Evolutionary conservation across 2,329 filamentous ascomycete species (phyloP).

Genomic region (Shiraia bambusicola): DNA sequence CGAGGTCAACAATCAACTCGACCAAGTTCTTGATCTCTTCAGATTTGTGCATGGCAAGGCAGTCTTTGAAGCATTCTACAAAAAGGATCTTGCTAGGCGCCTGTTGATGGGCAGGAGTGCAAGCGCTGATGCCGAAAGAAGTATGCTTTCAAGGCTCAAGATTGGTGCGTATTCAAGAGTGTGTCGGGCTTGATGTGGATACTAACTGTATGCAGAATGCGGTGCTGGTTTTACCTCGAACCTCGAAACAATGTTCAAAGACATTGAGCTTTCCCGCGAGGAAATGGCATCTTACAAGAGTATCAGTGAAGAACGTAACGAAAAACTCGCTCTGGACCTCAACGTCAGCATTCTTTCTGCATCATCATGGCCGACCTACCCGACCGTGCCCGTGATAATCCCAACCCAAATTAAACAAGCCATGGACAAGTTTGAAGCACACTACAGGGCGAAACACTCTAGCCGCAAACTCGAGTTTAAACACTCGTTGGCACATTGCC

Average conservation of each 20-base stretch:
- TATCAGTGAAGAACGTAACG: constrained; percentile 62
- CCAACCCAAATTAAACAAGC: constrained; percentile 74
- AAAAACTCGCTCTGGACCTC: constrained; percentile 66
- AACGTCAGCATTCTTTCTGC: constrained; percentile 88
- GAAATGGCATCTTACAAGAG: constrained; percentile 88
- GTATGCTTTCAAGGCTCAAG: constrained; percentile 89
- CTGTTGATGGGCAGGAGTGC: constrained; percentile 90
- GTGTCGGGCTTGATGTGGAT: not conserved
- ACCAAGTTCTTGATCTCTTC: constrained; percentile 91
- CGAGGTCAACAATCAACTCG: constrained; percentile 87
- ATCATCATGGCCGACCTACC: constrained; percentile 89
- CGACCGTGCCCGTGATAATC: constrained; percentile 72
- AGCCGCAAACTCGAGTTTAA: constrained; percentile 89
- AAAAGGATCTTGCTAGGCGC: constrained; percentile 88
- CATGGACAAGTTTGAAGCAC: constrained; percentile 76
- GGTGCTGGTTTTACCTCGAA: constrained; percentile 95
- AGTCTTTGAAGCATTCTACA: constrained; percentile 98
- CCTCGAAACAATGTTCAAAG: constrained; percentile 98
- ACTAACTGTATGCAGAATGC: constrained; percentile 62
- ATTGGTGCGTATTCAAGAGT: constrained; percentile 51
- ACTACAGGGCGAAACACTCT: constrained; percentile 88
- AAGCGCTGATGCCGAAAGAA: constrained; percentile 91
- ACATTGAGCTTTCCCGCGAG: constrained; percentile 88
- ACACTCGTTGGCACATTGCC: constrained; percentile 86
- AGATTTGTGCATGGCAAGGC: constrained; percentile 96